Base-by-base conservation (phyloP, 2,329 filamentous ascomycete genomes). In the Phyllosticta capitalensis region DNA sequence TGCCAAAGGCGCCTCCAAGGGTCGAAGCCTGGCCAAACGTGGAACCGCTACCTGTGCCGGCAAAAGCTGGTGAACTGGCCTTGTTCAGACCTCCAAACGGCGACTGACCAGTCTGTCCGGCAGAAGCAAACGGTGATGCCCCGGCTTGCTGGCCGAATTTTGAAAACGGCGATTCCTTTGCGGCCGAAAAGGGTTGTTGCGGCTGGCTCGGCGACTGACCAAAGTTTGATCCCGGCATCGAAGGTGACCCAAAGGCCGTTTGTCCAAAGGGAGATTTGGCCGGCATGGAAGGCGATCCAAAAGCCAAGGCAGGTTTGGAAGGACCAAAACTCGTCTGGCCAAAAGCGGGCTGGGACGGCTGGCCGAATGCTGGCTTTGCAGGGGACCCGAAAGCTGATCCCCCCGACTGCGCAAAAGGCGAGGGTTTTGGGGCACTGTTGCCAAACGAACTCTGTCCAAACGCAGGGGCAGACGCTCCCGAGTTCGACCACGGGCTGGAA, bases 391-490 rank as follows among this genome's bases (percentile, higher is more conserved):
- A 45, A 45, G 38, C 14, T n/a, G 38, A 45, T 45, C 38, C 51
- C 3, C 14, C 51, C 19, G 51, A 14, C 19, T 52, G 51, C 14
- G 14, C 51, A 14, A 24, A 52, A 14, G 51, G 51, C 26, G 51
- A 52, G 19, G 51, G 1, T 19, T 52, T 52, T 45, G 38, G 38
- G 22, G 38, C 49, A 52, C 65, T 61, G 7, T 64, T 64, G 9
- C 67, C 66, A 61, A 71, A 71, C 14, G 64, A 62, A 9, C 68
- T 65, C 10, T 62, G 65, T 45, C 66, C 69, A 62, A 71, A 72
- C 4, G 68, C 63, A 26, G 67, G 54, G 3, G 53, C 51, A 20
- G 49, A 53, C 3, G 30, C 20, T 19, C 45, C 60, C 26, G 62
- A 55, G 54, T 66, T 62, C 14, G 65, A 67, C 56, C 70, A 71